A percentile compares a stretch with the other conserved stretches of the same genome.
Evolutionary conservation across 2,329 filamentous ascomycete genomes (phyloP).

Genomic region (Xylariaceae sp.): DNA sequence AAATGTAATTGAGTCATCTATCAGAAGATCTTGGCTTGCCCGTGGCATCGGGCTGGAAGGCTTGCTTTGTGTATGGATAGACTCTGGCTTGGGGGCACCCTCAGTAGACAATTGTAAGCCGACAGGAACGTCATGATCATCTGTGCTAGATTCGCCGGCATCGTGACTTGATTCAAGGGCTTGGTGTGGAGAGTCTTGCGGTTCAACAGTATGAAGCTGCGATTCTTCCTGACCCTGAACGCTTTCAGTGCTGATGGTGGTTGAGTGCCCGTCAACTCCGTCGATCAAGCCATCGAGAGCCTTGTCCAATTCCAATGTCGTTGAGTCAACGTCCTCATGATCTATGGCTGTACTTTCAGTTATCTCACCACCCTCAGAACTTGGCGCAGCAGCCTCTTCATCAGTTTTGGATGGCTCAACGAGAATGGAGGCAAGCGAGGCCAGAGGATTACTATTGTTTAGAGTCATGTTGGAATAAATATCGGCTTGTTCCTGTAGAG

Average conservation of each 20-base stretch:
- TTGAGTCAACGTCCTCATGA: background rate
- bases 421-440: slow-evolving; percentile 9
- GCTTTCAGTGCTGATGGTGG: slow-evolving; percentile 47
- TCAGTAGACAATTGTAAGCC: no score
- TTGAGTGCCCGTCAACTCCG: slow-evolving; percentile 20
- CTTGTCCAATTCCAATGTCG: slow-evolving; percentile 12
- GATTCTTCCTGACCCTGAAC: slow-evolving; percentile 52
- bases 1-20: slow-evolving; percentile 15
- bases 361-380: slow-evolving; percentile 4
- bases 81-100: no score
- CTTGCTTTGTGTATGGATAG: no score
- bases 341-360: background rate
- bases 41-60: no score
- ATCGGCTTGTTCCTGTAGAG: slow-evolving; percentile 53
- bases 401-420: background rate
- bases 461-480: slow-evolving; percentile 45
- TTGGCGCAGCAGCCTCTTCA: slow-evolving; percentile 7
- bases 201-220: slow-evolving; percentile 33
- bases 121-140: no score
- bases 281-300: slow-evolving; percentile 18
- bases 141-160: no score
- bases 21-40: slow-evolving; percentile 19
- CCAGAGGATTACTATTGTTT: slow-evolving; percentile 26
- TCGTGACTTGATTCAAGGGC: no score
- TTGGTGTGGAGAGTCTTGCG: no score